phyloP scores from a whole-genome alignment of 306 rosid species.

The Dryas alaskensis region DNA sequence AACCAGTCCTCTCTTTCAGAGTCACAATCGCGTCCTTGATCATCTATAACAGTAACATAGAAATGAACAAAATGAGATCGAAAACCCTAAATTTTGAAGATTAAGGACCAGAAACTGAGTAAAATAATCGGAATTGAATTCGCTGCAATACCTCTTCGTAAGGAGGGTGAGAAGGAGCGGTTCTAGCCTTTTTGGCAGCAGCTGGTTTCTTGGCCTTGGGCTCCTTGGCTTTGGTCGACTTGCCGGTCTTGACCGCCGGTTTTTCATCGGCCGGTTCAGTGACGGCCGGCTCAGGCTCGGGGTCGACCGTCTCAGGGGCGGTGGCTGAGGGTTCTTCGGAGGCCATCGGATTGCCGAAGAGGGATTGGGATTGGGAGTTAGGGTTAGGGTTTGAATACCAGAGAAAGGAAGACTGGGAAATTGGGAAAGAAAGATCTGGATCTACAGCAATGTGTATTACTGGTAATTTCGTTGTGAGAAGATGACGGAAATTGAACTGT shows the following conservation, averaged over 20 bases:
- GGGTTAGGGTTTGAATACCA: slow-evolving; percentile 8
- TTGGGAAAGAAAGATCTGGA: slow-evolving; percentile 15
- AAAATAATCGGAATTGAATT: neutral
- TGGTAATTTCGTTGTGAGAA: slow-evolving; percentile 42
- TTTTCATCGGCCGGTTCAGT: slow-evolving; percentile 41
- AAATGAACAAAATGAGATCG: neutral
- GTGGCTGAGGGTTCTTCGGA: slow-evolving; percentile 46
- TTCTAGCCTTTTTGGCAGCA: slow-evolving; percentile 46
- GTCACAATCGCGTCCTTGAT: slow-evolving; percentile 63
- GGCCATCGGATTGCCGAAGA: slow-evolving; percentile 38
- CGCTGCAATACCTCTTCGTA: slow-evolving; percentile 60
- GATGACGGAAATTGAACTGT: slow-evolving; percentile 36
- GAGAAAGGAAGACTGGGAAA: neutral
- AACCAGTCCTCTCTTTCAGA: slow-evolving; percentile 80
- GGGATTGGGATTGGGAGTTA: neutral
- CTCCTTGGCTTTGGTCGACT: slow-evolving; percentile 46
- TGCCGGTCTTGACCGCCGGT: slow-evolving; percentile 33
- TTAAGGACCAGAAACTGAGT: neutral
- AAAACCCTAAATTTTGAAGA: neutral
- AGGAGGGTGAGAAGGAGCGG: slow-evolving; percentile 55
- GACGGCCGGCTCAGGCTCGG: slow-evolving; percentile 23
- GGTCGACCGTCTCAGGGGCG: slow-evolving; percentile 28
- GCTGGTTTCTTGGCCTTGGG: slow-evolving; percentile 50
- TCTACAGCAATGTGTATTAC: slow-evolving; percentile 18
- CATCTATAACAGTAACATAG: slow-evolving; percentile 44